These are phyloP conservation scores for Clonostachys sp. DNA, from an alignment of 2,329 filamentous ascomycete species.

Conservation along the genomic window DNA sequence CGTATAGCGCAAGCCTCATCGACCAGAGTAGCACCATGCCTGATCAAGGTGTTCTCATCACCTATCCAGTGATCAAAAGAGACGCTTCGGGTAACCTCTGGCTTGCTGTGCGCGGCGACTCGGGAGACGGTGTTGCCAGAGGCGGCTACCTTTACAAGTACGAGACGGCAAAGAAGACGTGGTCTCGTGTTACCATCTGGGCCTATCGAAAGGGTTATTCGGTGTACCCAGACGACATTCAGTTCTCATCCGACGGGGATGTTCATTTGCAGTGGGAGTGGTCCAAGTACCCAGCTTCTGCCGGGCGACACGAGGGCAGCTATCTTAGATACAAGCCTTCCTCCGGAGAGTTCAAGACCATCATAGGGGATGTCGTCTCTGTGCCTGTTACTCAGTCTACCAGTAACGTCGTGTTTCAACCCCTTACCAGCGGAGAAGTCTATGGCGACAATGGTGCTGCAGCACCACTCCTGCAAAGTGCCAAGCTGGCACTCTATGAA, in stretches of 20 bases:
- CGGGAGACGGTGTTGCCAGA: conserved; percentile 3
- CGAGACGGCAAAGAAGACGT: conserved; percentile 4
- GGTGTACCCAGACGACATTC: conserved; percentile 15
- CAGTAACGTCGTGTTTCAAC: conserved; percentile 8
- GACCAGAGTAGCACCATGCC: conserved; percentile 12
- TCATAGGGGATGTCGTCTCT: conserved; percentile 3
- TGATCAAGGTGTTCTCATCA: conserved; percentile 8
- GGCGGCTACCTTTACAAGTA: conserved; percentile 10
- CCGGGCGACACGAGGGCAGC: conserved; percentile 14
- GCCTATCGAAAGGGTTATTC: conserved; percentile 14
- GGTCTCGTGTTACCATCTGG: conserved; percentile 7
- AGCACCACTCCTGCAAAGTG: conserved; percentile 10
- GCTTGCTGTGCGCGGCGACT: conserved; percentile 9
- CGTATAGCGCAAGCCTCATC: conserved; percentile 12
- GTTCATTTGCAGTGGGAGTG: conserved; percentile 18
- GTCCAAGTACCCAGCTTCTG: conserved; percentile 16
- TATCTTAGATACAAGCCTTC: conserved; percentile 15
- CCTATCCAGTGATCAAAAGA: conserved; percentile 9
- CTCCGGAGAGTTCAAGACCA: conserved; percentile 8
- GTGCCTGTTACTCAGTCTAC: conserved; percentile 7
- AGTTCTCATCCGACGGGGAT: conserved; percentile 15
- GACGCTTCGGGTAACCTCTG: conserved; percentile 8
- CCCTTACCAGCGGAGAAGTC: conserved; percentile 11
- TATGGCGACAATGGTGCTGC: conserved; percentile 10
- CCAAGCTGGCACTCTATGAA: conserved; percentile 12